Conservation (phyloP, 805 yeast genomes). For the Sugiyamaella lignohabitans region DNA sequence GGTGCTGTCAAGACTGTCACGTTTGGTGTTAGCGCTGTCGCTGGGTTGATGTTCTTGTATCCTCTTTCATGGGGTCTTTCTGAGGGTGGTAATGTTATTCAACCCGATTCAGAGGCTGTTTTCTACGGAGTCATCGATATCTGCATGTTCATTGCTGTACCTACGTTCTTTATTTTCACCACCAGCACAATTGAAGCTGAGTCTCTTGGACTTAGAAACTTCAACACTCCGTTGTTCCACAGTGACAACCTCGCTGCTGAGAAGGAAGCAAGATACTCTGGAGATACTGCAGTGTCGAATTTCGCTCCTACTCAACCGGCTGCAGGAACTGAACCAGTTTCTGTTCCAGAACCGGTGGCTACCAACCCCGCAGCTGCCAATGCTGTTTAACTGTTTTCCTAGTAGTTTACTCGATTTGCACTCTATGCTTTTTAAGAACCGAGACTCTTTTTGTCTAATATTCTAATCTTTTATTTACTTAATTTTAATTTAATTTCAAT, state of each 20-base stretch:
- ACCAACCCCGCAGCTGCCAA: constrained; percentile 9
- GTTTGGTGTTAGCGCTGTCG: constrained; percentile 19
- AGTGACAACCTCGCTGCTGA: constrained; percentile 3
- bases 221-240: constrained; percentile 18
- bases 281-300: constrained; percentile 14
- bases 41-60: constrained; percentile 44
- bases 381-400: constrained; percentile 5
- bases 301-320: constrained; percentile 8
- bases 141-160: constrained; percentile 33
- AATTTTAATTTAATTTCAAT: constrained; percentile 1
- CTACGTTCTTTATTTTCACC: constrained; percentile 19
- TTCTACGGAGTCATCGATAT: constrained; percentile 56
- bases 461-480: neutral
- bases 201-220: constrained; percentile 20
- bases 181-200: constrained; percentile 21
- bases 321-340: constrained; percentile 13
- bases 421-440: too few relatives aligned
- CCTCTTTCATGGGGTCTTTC: constrained; percentile 48
- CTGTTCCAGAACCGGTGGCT: neutral
- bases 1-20: constrained; percentile 6
- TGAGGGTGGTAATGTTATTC: constrained; percentile 59
- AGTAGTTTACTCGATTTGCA: neutral
- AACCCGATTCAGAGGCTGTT: constrained; percentile 52
- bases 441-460: neutral
- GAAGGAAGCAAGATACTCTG: constrained; percentile 17